phyloP scores from a whole-genome alignment of 2,329 filamentous ascomycete species.

The Penicillium brasilianum region DNA sequence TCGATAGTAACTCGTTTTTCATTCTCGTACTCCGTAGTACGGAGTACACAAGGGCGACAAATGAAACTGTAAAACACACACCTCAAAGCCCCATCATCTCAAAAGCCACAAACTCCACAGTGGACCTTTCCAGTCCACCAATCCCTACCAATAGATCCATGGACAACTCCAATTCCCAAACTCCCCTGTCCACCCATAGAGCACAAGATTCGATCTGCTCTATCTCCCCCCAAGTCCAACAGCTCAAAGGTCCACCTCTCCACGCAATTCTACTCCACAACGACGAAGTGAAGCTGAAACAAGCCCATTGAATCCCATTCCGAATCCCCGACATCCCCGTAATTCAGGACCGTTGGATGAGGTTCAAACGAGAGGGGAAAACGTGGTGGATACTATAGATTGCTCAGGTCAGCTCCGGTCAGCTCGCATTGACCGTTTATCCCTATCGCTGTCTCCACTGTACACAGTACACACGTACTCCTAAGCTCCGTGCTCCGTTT shows the following conservation, averaged over 20 bases:
- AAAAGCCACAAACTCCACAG: slow-evolving; percentile 16
- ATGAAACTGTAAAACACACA: neutral
- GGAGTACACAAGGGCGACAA: neutral
- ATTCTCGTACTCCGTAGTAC: too few species aligned
- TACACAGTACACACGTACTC: neutral
- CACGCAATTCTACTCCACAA: neutral
- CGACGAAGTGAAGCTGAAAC: neutral
- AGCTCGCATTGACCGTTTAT: neutral
- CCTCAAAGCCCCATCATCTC: neutral
- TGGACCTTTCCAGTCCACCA: neutral
- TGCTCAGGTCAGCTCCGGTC: neutral
- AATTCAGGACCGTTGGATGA: neutral
- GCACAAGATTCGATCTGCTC: neutral
- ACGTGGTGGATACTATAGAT: neutral
- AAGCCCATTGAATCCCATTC: neutral
- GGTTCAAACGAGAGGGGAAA: neutral
- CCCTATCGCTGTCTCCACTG: neutral
- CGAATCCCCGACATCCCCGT: neutral
- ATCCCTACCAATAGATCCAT: neutral
- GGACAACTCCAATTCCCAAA: neutral
- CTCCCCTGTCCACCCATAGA: neutral
- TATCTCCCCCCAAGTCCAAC: neutral
- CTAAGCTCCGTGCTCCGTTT: neutral
- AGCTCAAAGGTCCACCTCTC: neutral
- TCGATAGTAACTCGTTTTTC: slow-evolving; percentile 8